phyloP scores from a whole-genome alignment of 2,329 filamentous ascomycete species.

The Talaromyces islandicus region DNA sequence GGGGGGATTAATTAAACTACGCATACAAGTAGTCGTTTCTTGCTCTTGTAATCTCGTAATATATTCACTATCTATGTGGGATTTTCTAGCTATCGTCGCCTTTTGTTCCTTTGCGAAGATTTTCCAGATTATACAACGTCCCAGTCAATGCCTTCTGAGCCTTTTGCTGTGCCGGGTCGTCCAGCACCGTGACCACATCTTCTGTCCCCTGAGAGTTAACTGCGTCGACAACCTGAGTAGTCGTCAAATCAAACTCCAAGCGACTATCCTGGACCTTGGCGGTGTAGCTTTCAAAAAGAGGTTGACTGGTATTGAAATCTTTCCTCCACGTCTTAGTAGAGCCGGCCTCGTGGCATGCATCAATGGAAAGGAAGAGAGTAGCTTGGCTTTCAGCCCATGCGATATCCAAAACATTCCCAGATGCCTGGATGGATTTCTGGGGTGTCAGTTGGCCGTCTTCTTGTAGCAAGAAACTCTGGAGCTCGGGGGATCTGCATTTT shows the following conservation, averaged over 20 bases:
- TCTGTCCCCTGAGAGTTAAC: conserved; percentile 28
- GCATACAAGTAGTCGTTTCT: not conserved
- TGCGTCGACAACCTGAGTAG: conserved; percentile 15
- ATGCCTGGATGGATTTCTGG: conserved; percentile 48
- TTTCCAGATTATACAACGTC: conserved; percentile 43
- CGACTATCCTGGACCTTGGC: conserved; percentile 15
- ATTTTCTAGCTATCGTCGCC: conserved; percentile 5
- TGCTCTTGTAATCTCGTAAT: not conserved
- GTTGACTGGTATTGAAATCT: conserved; percentile 14
- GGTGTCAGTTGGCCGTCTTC: conserved; percentile 46
- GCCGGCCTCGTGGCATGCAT: conserved; percentile 46
- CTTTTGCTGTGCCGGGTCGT: conserved; percentile 26
- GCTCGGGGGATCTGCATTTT: conserved; percentile 52
- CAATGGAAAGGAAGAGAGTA: conserved; percentile 46
- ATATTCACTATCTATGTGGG: not conserved
- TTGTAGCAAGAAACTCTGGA: conserved; percentile 61
- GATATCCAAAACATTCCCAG: conserved; percentile 62
- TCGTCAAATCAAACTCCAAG: conserved; percentile 21
- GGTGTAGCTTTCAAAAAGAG: conserved; percentile 26
- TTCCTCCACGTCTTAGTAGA: conserved; percentile 41
- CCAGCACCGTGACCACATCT: conserved; percentile 17
- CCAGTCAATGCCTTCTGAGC: conserved; percentile 34
- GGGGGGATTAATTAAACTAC: too few species aligned
- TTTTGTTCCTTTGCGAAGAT: conserved; percentile 42
- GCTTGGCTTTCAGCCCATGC: conserved; percentile 22